Conservation (phyloP, 305 asterid genomes). For the Fraxinus ornus region DNA sequence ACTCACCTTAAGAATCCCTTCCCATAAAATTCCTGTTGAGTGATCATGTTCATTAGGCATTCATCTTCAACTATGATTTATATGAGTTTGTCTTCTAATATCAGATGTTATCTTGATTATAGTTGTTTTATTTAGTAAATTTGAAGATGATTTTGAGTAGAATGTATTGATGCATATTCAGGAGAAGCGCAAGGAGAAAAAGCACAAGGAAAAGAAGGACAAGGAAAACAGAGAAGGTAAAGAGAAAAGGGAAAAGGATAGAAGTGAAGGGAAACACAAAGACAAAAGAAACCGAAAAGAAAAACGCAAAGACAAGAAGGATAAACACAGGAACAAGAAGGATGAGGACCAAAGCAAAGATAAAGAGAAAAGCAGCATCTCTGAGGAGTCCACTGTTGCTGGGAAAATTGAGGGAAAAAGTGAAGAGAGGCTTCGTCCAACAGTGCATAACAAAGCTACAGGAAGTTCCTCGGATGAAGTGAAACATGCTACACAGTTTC, state of each 20-base stretch:
- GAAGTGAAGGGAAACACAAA: conserved; percentile 49
- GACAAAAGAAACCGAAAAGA: conserved; percentile 57
- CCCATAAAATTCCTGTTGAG: background rate
- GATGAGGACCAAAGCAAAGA: conserved; percentile 34
- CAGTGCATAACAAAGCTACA: conserved; percentile 34
- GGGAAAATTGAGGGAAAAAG: conserved; percentile 33
- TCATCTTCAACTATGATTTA: background rate
- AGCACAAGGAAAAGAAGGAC: conserved; percentile 60
- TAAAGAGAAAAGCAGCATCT: conserved; percentile 63
- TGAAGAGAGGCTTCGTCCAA: conserved; percentile 35
- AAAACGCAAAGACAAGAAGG: conserved; percentile 53
- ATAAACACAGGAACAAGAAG: conserved; percentile 45
- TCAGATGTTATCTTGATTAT: background rate
- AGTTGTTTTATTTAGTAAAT: conserved; percentile 1
- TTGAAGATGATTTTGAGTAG: conserved; percentile 3
- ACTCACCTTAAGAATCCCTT: background rate
- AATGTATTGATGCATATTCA: conserved; percentile 33
- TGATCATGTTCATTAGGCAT: background rate
- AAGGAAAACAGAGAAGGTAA: conserved; percentile 57
- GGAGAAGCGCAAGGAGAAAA: conserved; percentile 64
- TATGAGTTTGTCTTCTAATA: background rate
- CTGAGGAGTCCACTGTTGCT: conserved; percentile 53
- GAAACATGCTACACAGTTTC: conserved; percentile 29
- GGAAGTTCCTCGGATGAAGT: conserved; percentile 33
- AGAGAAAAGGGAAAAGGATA: conserved; percentile 56